Conservation (phyloP, 176 grass and related monocot genomes). For the Oryza glumipatula region DNA sequence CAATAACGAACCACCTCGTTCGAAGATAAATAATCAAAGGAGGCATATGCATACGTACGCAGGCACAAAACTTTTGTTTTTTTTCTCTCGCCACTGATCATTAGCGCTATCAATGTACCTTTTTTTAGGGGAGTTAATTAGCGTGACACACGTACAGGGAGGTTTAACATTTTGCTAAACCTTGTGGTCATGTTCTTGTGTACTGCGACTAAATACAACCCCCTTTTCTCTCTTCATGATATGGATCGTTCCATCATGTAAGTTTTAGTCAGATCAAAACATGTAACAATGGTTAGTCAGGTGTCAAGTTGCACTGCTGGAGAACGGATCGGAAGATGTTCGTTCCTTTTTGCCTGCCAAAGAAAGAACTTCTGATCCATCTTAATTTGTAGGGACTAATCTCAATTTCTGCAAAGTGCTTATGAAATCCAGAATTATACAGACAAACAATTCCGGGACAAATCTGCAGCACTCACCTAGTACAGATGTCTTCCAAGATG, state of each 20-base stretch:
- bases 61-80: conserved; percentile 28
- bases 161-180: conserved; percentile 46
- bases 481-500: neutral
- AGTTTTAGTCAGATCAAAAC: conserved; percentile 1
- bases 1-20: conserved; percentile 55
- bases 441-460: neutral
- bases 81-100: neutral
- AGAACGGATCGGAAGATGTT: neutral
- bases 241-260: neutral
- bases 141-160: neutral
- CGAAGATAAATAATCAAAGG: conserved; percentile 46
- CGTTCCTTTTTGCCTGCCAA: too few relatives aligned
- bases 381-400: too few relatives aligned
- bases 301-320: neutral
- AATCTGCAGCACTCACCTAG: neutral
- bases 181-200: neutral
- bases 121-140: neutral
- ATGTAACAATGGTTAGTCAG: neutral
- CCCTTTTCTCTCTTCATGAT: neutral
- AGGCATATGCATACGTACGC: conserved; percentile 45
- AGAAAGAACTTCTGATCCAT: too few relatives aligned
- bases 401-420: too few relatives aligned
- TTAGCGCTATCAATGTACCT: neutral
- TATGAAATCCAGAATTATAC: too few relatives aligned
- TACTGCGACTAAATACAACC: neutral